Evolutionary conservation across 2,329 filamentous ascomycete genomes (phyloP).

Genomic region (Graphilbum fragrans): DNA sequence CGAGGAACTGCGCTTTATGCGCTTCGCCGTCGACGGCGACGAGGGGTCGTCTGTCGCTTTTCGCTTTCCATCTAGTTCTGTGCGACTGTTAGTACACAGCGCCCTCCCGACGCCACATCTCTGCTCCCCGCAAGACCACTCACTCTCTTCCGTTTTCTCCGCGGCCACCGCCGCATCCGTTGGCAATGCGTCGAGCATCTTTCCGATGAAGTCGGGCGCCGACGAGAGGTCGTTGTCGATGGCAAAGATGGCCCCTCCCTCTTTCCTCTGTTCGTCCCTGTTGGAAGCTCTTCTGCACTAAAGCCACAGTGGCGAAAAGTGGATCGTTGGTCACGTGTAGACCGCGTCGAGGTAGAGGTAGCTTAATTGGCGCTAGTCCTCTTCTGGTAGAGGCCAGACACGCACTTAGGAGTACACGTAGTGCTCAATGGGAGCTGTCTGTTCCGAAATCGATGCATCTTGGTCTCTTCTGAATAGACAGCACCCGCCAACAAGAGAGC

Average conservation of each 20-base stretch:
- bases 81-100: not conserved
- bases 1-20: constrained; percentile 41
- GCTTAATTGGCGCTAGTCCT: not conserved
- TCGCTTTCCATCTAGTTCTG: constrained; percentile 49
- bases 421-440: no score
- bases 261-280: no score
- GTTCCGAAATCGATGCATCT: no score
- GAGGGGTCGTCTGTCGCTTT: constrained; percentile 58
- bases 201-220: no score
- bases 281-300: no score
- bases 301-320: not conserved
- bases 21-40: constrained; percentile 51
- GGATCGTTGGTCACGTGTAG: not conserved
- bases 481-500: no score
- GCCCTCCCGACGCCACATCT: not conserved
- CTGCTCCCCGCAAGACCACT: not conserved
- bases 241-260: no score
- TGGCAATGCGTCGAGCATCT: constrained; percentile 5
- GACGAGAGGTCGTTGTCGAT: no score
- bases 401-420: not conserved
- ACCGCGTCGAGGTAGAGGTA: not conserved
- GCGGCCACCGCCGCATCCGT: constrained; percentile 6
- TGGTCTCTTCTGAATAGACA: no score
- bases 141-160: constrained; percentile 8
- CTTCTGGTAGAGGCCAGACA: not conserved